A percentile compares a stretch with the other conserved stretches of the same genome.
phyloP scores from a whole-genome alignment of 2,329 filamentous ascomycete genomes.

The Hypoxylon sp. region DNA sequence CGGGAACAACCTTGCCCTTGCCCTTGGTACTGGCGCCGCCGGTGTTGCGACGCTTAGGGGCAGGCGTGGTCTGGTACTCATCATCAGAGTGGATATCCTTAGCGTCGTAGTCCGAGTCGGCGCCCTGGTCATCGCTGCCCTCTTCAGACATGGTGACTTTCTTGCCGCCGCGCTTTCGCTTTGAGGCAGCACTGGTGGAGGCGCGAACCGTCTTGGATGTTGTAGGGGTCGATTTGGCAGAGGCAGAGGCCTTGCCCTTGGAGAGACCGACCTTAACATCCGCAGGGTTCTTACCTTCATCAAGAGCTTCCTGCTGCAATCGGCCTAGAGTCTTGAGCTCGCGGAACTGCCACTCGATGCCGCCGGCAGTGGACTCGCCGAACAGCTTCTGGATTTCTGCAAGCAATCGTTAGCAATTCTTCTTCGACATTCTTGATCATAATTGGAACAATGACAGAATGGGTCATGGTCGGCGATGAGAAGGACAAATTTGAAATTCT shows the following conservation, averaged over 20 bases:
- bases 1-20: slow-evolving; percentile 41
- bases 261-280: slow-evolving; percentile 51
- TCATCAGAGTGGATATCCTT: slow-evolving; percentile 48
- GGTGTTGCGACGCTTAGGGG: slow-evolving; percentile 37
- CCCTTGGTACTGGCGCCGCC: slow-evolving; percentile 21
- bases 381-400: slow-evolving; percentile 73
- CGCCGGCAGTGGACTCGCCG: slow-evolving; percentile 70
- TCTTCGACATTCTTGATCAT: not conserved
- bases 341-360: slow-evolving; percentile 74
- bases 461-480: slow-evolving; percentile 10
- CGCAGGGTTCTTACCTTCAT: slow-evolving; percentile 63
- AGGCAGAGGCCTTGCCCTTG: slow-evolving; percentile 51
- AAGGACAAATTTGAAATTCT: slow-evolving; percentile 28
- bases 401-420: slow-evolving; percentile 11
- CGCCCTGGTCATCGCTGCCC: slow-evolving; percentile 46
- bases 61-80: slow-evolving; percentile 27
- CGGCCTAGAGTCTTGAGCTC: slow-evolving; percentile 68
- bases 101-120: slow-evolving; percentile 52
- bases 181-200: slow-evolving; percentile 19
- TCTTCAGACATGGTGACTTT: slow-evolving; percentile 30
- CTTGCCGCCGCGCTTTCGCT: slow-evolving; percentile 39
- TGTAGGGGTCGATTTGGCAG: slow-evolving; percentile 41
- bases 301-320: slow-evolving; percentile 62
- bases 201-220: slow-evolving; percentile 10
- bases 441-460: slow-evolving; percentile 3